Conservation (phyloP, 176 grass and related monocot species). For the Canna indica region DNA sequence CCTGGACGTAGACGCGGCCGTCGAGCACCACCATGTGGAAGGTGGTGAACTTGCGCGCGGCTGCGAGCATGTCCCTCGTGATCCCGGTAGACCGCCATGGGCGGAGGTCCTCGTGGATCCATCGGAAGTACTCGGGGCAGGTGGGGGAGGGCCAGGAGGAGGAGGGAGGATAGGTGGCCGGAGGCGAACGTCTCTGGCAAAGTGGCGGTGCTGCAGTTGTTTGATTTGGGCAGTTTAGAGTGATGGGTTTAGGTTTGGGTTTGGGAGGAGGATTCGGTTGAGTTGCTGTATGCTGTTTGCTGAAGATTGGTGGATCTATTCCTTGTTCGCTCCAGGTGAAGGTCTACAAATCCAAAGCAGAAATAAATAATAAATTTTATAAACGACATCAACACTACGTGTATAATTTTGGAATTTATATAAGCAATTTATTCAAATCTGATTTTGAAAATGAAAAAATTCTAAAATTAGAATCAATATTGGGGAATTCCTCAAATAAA, state of each 20-base stretch:
- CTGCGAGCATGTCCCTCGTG: constrained; percentile 3
- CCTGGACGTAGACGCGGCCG: constrained; percentile 15
- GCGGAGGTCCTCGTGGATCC: constrained; percentile 13
- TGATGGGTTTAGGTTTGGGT: background rate
- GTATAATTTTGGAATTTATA: too few species aligned
- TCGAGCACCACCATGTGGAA: constrained; percentile 9
- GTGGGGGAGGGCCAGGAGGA: background rate
- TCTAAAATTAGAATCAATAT: too few species aligned
- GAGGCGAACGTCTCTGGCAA: background rate
- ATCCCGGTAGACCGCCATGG: background rate
- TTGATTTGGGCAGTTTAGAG: background rate
- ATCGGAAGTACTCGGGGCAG: constrained; percentile 8
- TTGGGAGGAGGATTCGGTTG: too few species aligned
- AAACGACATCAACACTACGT: background rate
- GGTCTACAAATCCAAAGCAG: background rate
- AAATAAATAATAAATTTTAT: background rate
- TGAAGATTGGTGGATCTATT: background rate
- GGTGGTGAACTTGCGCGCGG: background rate
- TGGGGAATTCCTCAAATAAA: too few species aligned
- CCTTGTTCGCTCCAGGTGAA: constrained; percentile 1
- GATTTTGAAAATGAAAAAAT: too few species aligned
- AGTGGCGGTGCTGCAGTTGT: background rate
- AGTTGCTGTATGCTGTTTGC: background rate
- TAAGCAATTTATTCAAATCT: background rate
- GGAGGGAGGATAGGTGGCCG: too few species aligned